A percentile compares a stretch with the other conserved stretches of the same genome.
phyloP scores from a whole-genome alignment of 345 rosid genomes.

The Hypericum perforatum region DNA sequence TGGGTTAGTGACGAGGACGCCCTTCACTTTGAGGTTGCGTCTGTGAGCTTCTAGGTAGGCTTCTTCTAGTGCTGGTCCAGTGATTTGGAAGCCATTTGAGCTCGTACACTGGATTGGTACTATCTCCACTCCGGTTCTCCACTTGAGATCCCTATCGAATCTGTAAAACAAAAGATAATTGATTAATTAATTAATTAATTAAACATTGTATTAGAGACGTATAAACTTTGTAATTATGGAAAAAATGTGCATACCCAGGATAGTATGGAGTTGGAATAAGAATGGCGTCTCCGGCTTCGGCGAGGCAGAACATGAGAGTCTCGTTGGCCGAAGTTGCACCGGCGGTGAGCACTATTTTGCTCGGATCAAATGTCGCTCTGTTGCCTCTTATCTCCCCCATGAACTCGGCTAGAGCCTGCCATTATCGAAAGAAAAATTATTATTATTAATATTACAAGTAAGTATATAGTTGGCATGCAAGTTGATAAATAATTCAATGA shows the following conservation, averaged over 20 bases:
- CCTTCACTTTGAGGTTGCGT: conserved; percentile 58
- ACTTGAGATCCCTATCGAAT: background rate
- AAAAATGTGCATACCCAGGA: conserved; percentile 2
- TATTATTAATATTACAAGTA: background rate
- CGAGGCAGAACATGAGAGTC: background rate
- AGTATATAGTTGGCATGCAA: background rate
- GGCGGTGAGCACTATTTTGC: background rate
- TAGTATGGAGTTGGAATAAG: conserved; percentile 3
- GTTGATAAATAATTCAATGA: no score
- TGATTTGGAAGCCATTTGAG: background rate
- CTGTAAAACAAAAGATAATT: background rate
- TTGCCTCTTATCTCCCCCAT: background rate
- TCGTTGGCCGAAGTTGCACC: background rate
- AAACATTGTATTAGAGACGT: background rate
- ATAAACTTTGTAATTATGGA: background rate
- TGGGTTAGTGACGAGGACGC: conserved; percentile 70
- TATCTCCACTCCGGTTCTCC: conserved; percentile 1
- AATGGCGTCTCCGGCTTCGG: background rate
- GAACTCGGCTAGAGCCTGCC: background rate
- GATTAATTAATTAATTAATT: background rate
- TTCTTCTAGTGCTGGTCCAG: background rate
- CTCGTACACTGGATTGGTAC: background rate
- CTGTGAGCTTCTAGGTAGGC: conserved; percentile 37
- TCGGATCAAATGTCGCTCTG: background rate
- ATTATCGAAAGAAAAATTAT: background rate